Base-by-base conservation (phyloP, 768 basidiomycete species). In the Termitomyces sp. region DNA sequence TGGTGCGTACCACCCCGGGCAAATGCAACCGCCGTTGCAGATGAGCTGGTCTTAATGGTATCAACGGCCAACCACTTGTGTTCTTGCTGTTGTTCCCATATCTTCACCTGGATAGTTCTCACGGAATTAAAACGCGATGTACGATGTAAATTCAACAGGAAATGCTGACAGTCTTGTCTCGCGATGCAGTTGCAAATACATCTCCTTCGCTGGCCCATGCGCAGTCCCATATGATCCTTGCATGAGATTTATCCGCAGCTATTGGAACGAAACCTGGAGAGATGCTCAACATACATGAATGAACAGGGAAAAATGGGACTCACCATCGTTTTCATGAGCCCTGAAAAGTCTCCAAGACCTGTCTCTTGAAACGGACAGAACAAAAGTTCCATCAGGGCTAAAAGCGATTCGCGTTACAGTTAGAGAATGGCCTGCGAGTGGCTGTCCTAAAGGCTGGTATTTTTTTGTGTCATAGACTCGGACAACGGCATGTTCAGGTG, bases 221-320 rank as follows among this genome's bases (percentile, higher is more conserved):
- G 64, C 90, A 91, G 67, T 98, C 97, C 93, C 97, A 95, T 35
- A 99, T 88, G 64, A 99, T 97, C 38, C 97, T 81, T 1, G 81
- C 80, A 69, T 98, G 97, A 0, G 91, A 85, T 70, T 91, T 96
- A 55, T 93, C 84, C 15, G 81, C 78, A 5, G 82, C 81, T 21
- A 85, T 63, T 2, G 85, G 83, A 8, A 74, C 59, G 66, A 84
- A 94, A 1, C 81, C 91, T 81, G 28, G n/a, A 51, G n/a, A 30
- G 45, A 22, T 37, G 34, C 40, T 53, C 19, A 48, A 49, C 37
- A 54, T 15, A 38, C 17, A n/a, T 30, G 15, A 2, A 45, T 28
- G 17, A 6, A 43, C 30, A 45, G 40, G n/a, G 35, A 35, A 45
- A 46, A 55, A 26, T 11, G 28, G 34, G 5, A 58, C 71, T 46